Evolutionary conservation across 306 rosid genomes (phyloP), one percentile per base, ranked within the genome.

Genomic region (Quercus dentata): DNA sequence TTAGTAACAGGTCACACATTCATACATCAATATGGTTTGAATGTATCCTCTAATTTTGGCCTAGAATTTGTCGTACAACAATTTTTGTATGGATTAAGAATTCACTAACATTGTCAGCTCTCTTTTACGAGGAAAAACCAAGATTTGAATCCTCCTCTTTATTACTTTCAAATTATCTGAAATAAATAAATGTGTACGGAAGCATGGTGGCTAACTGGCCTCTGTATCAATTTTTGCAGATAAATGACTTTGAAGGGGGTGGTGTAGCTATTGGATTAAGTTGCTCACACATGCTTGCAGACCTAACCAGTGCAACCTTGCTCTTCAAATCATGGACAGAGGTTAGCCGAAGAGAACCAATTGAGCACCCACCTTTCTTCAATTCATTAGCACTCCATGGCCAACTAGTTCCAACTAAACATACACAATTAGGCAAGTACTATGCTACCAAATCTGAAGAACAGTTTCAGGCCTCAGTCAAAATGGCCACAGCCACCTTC

Each of bases 201-300:
- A 49, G 17, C 17, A 3, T 0, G 54, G 17, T 49, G 54, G 17
- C 54, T 49, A 49, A 49, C 15, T 12, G 5, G 54, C 54, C 14
- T 12, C 6, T 31, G 69, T 5, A 31, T 74, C n/a, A 17, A 19
- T 44, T n/a, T 21, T 17, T 46, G 73, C 85, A 93, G 97, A 74
- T 93, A 85, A 91, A 85, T 74, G 90, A 85, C 51, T 91, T 91
- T 80, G 68, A 88, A 83, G 93, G 86, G 67, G 98, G 94, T 21
- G 98, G 93, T 28, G 74, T 88, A 15, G 98, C 98, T 46, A 80
- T 91, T 20, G 98, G 97, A 71, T 33, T 91, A 62, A 90, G 97
- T 69, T 91, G 90, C 61, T 44, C 67, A 18, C 97, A 91, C 87
- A 75, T 91, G 84, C 75, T 82, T 44, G 92, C 89, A n/a, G 98